Percentiles rank a stretch among this genome's conserved stretches.
These are phyloP conservation scores for Phytophthora sp. DNA, from an alignment of 352 stramenopile genomes.

Conservation along the genomic window DNA sequence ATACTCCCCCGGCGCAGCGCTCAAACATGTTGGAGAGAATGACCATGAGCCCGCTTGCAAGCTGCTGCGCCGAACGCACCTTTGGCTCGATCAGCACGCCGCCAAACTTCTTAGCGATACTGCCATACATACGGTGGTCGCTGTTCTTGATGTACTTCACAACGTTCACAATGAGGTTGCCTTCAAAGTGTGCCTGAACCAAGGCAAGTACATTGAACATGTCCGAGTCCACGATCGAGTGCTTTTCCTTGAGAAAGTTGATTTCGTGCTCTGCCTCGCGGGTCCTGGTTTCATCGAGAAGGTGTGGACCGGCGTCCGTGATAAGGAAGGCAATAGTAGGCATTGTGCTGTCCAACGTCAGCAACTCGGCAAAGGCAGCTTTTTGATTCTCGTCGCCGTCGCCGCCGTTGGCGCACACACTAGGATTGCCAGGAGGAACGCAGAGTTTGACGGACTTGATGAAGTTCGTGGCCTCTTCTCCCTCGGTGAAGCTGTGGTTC, in stretches of 20 bases:
- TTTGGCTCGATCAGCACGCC: slow-evolving; percentile 67
- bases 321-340: slow-evolving; percentile 74
- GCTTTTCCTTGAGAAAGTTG: slow-evolving; percentile 49
- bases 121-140: slow-evolving; percentile 60
- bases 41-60: slow-evolving; percentile 53
- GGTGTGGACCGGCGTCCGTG: slow-evolving; percentile 62
- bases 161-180: slow-evolving; percentile 63
- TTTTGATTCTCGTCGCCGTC: slow-evolving; percentile 79
- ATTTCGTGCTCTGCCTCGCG: slow-evolving; percentile 48
- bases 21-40: slow-evolving; percentile 67
- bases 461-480: slow-evolving; percentile 44
- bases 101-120: slow-evolving; percentile 61
- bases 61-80: slow-evolving; percentile 31
- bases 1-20: slow-evolving; percentile 27
- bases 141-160: slow-evolving; percentile 67
- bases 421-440: slow-evolving; percentile 37
- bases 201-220: slow-evolving; percentile 58
- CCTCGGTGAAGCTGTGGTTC: slow-evolving; percentile 67
- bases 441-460: slow-evolving; percentile 52
- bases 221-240: slow-evolving; percentile 54
- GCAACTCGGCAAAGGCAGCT: slow-evolving; percentile 56
- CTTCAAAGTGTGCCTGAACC: slow-evolving; percentile 56
- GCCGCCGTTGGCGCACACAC: slow-evolving; percentile 50
- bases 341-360: slow-evolving; percentile 52
- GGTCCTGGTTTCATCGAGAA: slow-evolving; percentile 40